A percentile compares a stretch with the other conserved stretches of the same genome.
phyloP scores from a whole-genome alignment of 2,329 filamentous ascomycete genomes.

The Beauveria varroae region DNA sequence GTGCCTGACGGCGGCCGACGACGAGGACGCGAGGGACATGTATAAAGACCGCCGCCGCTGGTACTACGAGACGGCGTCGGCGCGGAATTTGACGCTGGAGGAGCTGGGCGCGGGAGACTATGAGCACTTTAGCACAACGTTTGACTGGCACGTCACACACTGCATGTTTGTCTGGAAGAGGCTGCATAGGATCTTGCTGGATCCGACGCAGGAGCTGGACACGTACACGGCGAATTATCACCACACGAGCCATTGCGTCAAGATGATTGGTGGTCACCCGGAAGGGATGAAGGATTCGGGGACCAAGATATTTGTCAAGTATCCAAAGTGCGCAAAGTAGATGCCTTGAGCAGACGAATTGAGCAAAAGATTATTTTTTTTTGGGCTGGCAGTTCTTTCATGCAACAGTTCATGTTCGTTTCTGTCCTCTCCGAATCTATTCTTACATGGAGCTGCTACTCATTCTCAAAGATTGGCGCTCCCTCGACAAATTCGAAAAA shows the following conservation, averaged over 20 bases:
- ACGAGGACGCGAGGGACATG: slow-evolving; percentile 18
- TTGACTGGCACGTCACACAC: slow-evolving; percentile 18
- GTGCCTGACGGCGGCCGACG: slow-evolving; percentile 16
- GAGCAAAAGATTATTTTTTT: too few species aligned
- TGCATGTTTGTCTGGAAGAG: slow-evolving; percentile 18
- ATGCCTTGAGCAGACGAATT: neutral
- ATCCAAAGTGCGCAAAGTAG: slow-evolving; percentile 14
- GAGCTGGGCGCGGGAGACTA: slow-evolving; percentile 15
- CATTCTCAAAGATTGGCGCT: slow-evolving; percentile 10
- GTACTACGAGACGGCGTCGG: slow-evolving; percentile 12
- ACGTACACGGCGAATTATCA: slow-evolving; percentile 17
- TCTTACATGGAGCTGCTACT: neutral
- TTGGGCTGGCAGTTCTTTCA: too few species aligned
- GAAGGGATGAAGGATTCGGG: slow-evolving; percentile 14
- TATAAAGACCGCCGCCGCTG: slow-evolving; percentile 14
- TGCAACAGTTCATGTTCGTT: too few species aligned
- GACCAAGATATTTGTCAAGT: slow-evolving; percentile 17
- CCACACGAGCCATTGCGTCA: slow-evolving; percentile 17
- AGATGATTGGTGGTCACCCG: slow-evolving; percentile 15
- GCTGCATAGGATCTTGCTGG: slow-evolving; percentile 15
- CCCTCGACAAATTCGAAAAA: slow-evolving; percentile 14
- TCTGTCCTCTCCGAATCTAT: neutral
- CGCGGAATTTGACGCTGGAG: slow-evolving; percentile 15
- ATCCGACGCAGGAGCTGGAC: slow-evolving; percentile 14
- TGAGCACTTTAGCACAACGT: slow-evolving; percentile 14